Evolutionary conservation across 352 stramenopile genomes (phyloP).

Genomic region (Pythium oligandrum): DNA sequence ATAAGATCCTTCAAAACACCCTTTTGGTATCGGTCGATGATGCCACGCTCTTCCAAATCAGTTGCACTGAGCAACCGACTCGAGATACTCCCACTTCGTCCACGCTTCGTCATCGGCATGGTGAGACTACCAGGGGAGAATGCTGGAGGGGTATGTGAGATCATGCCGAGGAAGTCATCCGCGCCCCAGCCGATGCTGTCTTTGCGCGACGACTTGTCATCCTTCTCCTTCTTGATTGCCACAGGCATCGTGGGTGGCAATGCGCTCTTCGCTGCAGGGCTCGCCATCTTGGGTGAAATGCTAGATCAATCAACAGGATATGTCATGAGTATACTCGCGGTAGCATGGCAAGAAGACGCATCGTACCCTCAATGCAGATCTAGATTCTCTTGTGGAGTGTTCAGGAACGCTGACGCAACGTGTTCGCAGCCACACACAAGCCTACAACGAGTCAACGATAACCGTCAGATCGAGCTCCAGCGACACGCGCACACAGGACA

Average conservation of each 20-base stretch:
- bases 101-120: constrained; percentile 85
- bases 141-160: constrained; percentile 86
- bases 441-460: too few species aligned
- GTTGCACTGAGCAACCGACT: constrained; percentile 84
- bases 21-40: constrained; percentile 90
- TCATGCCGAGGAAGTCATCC: constrained; percentile 85
- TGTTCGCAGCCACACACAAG: too few species aligned
- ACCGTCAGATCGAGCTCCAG: too few species aligned
- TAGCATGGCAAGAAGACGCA: too few species aligned
- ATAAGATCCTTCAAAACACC: constrained; percentile 90
- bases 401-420: too few species aligned
- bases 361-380: too few species aligned
- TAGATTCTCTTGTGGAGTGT: too few species aligned
- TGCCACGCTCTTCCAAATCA: constrained; percentile 85
- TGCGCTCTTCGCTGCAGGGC: constrained; percentile 36
- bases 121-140: constrained; percentile 88
- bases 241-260: constrained; percentile 63
- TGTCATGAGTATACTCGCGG: neutral
- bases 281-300: constrained; percentile 9
- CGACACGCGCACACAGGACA: too few species aligned
- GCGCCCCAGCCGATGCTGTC: constrained; percentile 80
- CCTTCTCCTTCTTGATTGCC: constrained; percentile 67
- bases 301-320: neutral
- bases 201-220: constrained; percentile 51
- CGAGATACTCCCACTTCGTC: constrained; percentile 79